Evolutionary conservation across 1,284 basidiomycete genomes (phyloP).

Genomic region (Porogramme epimiltina): DNA sequence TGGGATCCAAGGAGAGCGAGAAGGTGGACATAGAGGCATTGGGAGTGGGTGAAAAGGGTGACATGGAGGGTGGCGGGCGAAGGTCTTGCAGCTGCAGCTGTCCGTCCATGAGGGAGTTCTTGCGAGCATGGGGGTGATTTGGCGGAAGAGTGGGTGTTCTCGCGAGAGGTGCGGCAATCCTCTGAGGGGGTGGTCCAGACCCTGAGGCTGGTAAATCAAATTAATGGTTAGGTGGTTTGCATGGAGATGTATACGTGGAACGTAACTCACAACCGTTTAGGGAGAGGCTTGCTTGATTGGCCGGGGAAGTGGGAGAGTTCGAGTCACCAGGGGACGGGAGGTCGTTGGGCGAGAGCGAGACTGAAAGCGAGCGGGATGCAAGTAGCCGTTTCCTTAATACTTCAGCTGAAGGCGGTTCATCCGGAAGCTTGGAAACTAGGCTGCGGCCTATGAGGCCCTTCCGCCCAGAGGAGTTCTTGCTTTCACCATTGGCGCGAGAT

Average conservation of each 20-base stretch:
- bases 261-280: slow-evolving; percentile 20
- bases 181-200: slow-evolving; percentile 29
- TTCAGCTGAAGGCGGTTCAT: slow-evolving; percentile 47
- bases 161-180: slow-evolving; percentile 47
- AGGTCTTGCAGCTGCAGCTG: slow-evolving; percentile 43
- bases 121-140: slow-evolving; percentile 77
- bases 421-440: slow-evolving; percentile 29
- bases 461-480: slow-evolving; percentile 18
- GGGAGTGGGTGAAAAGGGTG: slow-evolving; percentile 41
- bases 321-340: slow-evolving; percentile 25
- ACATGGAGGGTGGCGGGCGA: slow-evolving; percentile 34
- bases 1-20: slow-evolving; percentile 69
- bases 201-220: slow-evolving; percentile 7
- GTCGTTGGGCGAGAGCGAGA: slow-evolving; percentile 51
- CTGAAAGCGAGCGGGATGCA: slow-evolving; percentile 57
- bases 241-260: too few species aligned
- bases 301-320: slow-evolving; percentile 4
- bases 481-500: slow-evolving; percentile 20
- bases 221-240: too few species aligned
- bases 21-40: slow-evolving; percentile 60
- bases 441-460: slow-evolving; percentile 33
- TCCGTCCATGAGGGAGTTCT: slow-evolving; percentile 66
- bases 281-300: background rate
- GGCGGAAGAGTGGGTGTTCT: slow-evolving; percentile 54
- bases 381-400: slow-evolving; percentile 45